These are phyloP conservation scores for Phoenix dactylifera DNA, from an alignment of 176 grass and related monocot genomes.

Conservation along the genomic window DNA sequence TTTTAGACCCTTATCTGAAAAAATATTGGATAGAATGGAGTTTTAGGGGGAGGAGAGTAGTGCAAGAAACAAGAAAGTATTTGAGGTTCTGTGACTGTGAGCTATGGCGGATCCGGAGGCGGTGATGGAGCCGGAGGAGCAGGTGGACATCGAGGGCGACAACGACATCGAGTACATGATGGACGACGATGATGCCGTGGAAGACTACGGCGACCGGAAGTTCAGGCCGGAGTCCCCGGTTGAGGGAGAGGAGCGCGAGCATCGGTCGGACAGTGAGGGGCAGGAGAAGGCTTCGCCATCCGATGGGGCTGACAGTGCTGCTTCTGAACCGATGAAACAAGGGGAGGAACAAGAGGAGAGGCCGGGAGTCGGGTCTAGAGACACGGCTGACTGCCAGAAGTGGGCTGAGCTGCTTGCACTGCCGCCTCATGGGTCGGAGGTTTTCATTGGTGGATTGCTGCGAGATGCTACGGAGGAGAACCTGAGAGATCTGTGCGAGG, in stretches of 20 bases:
- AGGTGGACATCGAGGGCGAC: conserved; percentile 90
- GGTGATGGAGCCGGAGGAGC: conserved; percentile 34
- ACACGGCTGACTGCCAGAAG: conserved; percentile 69
- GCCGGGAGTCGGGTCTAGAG: conserved; percentile 20
- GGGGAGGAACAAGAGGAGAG: conserved; percentile 7
- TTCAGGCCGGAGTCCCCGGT: conserved; percentile 24
- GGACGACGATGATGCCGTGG: conserved; percentile 53
- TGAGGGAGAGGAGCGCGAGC: conserved; percentile 11
- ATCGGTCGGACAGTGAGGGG: background rate
- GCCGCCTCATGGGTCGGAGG: conserved; percentile 77
- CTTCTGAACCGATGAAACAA: conserved; percentile 24
- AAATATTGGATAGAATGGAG: too few relatives aligned
- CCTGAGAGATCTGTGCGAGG: conserved; percentile 62
- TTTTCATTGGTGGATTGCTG: conserved; percentile 81
- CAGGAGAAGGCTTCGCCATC: conserved; percentile 16
- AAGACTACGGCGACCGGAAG: conserved; percentile 37
- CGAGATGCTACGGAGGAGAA: conserved; percentile 61
- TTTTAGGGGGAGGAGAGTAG: conserved; percentile 1
- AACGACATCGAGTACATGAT: conserved; percentile 62
- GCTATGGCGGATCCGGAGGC: conserved; percentile 43
- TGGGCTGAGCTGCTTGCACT: conserved; percentile 65
- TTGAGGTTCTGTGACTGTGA: too few relatives aligned
- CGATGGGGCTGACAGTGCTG: conserved; percentile 9
- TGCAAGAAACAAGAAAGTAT: background rate
- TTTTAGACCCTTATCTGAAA: too few relatives aligned